Evolutionary conservation across 2,329 filamentous ascomycete species (phyloP).

Genomic region (Lecanicillium sp.): DNA sequence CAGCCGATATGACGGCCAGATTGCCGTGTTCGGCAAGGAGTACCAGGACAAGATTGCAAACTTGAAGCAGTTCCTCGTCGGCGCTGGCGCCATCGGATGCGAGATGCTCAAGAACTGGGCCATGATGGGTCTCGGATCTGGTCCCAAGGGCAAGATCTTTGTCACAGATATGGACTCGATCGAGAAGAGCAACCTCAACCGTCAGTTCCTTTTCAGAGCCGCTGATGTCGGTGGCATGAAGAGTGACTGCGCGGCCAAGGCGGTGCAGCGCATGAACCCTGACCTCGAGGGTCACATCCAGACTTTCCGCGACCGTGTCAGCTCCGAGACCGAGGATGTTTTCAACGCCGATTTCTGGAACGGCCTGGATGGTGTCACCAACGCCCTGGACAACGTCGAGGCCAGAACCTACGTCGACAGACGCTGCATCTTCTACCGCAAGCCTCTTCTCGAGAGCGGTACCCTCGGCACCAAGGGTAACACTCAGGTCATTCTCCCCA

Average conservation of each 20-base stretch:
- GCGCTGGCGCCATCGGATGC: constrained; percentile 93
- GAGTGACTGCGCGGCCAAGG: constrained; percentile 86
- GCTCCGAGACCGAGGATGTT: constrained; percentile 83
- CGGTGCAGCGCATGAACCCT: constrained; percentile 94
- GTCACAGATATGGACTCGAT: constrained; percentile 99
- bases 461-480: constrained; percentile 99
- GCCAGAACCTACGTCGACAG: constrained; percentile 94
- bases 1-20: constrained; percentile 91
- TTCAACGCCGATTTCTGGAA: constrained; percentile 95
- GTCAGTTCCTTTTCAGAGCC: constrained; percentile 90
- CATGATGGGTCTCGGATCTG: constrained; percentile 91
- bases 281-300: constrained; percentile 82
- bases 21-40: constrained; percentile 89
- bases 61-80: constrained; percentile 87
- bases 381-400: constrained; percentile 95
- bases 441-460: constrained; percentile 91
- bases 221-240: constrained; percentile 94
- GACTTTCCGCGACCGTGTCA: constrained; percentile 82
- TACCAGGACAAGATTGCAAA: constrained; percentile 93
- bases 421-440: constrained; percentile 96
- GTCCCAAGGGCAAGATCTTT: constrained; percentile 79
- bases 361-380: constrained; percentile 82
- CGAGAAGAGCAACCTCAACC: constrained; percentile 96
- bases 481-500: constrained; percentile 88
- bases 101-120: constrained; percentile 99